phyloP scores from a whole-genome alignment of 345 rosid species.

The Salix dunnii region DNA sequence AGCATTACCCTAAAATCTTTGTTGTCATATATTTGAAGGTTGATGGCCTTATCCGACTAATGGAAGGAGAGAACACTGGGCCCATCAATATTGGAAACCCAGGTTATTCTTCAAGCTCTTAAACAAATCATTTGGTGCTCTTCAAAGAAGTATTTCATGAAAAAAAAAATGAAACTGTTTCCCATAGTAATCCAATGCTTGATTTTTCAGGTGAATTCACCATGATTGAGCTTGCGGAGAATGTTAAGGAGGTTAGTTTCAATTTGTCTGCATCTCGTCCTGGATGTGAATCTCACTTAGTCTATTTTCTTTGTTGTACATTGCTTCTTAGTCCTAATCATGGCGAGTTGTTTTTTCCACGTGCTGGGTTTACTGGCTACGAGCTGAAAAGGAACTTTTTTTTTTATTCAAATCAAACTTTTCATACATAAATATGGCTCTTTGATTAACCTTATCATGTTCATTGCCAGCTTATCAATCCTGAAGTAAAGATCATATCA shows the following conservation, averaged over 20 bases:
- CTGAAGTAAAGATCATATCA: constrained; percentile 54
- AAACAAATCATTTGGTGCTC: background rate
- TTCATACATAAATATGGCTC: background rate
- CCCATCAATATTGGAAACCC: constrained; percentile 94
- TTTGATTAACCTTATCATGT: background rate
- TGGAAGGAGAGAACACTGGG: constrained; percentile 94
- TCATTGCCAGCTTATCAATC: constrained; percentile 64
- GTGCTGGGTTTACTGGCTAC: background rate
- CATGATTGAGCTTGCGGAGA: constrained; percentile 82
- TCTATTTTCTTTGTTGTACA: background rate
- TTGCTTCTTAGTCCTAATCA: background rate
- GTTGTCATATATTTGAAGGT: constrained; percentile 41
- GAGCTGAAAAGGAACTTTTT: background rate
- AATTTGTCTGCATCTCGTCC: background rate
- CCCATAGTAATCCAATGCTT: background rate
- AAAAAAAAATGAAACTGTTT: background rate
- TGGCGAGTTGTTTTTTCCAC: background rate
- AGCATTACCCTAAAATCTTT: background rate
- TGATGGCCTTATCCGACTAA: constrained; percentile 81
- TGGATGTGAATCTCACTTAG: background rate
- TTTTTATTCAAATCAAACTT: background rate
- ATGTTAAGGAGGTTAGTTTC: constrained; percentile 72
- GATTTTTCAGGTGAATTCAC: constrained; percentile 70
- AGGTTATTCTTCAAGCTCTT: constrained; percentile 24
- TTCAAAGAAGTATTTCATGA: background rate